These are phyloP conservation scores for Tulasnella sp. DNA, from an alignment of 768 basidiomycete genomes.

Conservation along the genomic window DNA sequence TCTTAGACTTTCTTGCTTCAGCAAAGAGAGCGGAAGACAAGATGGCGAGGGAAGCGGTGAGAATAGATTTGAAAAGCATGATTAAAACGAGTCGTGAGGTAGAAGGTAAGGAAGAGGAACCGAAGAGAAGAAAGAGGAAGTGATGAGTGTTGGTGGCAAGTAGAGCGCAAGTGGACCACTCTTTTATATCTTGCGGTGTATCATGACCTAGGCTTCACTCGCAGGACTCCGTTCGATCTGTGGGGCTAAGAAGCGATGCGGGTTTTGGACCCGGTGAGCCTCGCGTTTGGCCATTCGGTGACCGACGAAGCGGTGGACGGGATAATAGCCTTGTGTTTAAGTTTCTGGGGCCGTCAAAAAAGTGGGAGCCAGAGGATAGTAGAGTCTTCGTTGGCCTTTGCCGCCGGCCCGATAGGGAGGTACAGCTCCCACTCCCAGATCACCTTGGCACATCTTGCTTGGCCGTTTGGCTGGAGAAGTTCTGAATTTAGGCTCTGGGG, in stretches of 20 bases:
- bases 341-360: neutral
- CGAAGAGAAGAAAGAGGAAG: neutral
- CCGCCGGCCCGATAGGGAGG: too few species aligned
- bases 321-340: neutral
- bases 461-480: too few species aligned
- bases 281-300: neutral
- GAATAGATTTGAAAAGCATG: neutral
- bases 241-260: neutral
- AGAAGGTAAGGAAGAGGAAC: neutral
- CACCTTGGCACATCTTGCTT: too few species aligned
- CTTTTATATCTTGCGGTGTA: neutral
- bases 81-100: neutral
- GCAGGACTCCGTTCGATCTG: too few species aligned
- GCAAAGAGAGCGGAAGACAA: neutral
- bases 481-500: too few species aligned
- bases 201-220: neutral
- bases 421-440: too few species aligned
- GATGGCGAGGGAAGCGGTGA: slow-evolving; percentile 12
- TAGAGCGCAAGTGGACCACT: neutral
- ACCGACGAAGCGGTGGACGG: neutral
- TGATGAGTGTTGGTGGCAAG: neutral
- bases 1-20: neutral
- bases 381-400: neutral
- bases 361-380: neutral
- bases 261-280: neutral